phyloP scores from a whole-genome alignment of 352 stramenopile species.

The Phytophthora crassamura region DNA sequence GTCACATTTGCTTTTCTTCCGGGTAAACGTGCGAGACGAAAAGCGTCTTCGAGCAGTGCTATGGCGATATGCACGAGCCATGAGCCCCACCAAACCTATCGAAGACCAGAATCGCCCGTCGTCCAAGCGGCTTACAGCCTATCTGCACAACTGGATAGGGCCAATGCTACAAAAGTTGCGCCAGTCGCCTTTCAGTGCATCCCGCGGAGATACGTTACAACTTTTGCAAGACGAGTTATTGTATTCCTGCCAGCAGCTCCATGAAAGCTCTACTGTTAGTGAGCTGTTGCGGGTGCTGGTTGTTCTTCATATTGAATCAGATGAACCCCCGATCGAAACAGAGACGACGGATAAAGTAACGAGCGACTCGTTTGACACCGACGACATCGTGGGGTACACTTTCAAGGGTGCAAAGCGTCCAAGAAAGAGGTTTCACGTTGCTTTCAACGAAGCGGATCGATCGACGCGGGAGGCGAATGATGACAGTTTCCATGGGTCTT shows the following conservation, averaged over 20 bases:
- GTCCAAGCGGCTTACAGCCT: slow-evolving; percentile 23
- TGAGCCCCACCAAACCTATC: slow-evolving; percentile 13
- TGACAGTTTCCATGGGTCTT: slow-evolving; percentile 33
- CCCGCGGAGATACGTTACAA: slow-evolving; percentile 11
- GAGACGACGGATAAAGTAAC: neutral
- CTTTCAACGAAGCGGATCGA: slow-evolving; percentile 23
- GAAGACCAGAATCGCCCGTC: slow-evolving; percentile 13
- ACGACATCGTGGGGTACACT: slow-evolving; percentile 1
- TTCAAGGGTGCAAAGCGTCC: neutral
- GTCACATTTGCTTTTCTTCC: slow-evolving; percentile 17
- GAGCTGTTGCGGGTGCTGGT: slow-evolving; percentile 14
- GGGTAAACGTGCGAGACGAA: slow-evolving; percentile 7
- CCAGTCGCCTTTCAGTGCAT: slow-evolving; percentile 18
- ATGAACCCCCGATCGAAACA: neutral
- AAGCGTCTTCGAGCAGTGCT: slow-evolving; percentile 16
- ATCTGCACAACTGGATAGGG: slow-evolving; percentile 22
- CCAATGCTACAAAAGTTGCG: slow-evolving; percentile 27
- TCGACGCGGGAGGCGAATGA: slow-evolving; percentile 27
- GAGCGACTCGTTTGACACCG: neutral
- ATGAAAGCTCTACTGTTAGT: neutral
- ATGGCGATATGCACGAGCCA: slow-evolving; percentile 19
- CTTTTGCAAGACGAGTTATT: slow-evolving; percentile 21
- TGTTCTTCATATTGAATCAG: slow-evolving; percentile 9
- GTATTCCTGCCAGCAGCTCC: slow-evolving; percentile 11
- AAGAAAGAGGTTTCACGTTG: slow-evolving; percentile 18